A percentile compares a stretch with the other conserved stretches of the same genome.
Conservation (phyloP, 2,329 filamentous ascomycete species). For the Penicillium nordicum region DNA sequence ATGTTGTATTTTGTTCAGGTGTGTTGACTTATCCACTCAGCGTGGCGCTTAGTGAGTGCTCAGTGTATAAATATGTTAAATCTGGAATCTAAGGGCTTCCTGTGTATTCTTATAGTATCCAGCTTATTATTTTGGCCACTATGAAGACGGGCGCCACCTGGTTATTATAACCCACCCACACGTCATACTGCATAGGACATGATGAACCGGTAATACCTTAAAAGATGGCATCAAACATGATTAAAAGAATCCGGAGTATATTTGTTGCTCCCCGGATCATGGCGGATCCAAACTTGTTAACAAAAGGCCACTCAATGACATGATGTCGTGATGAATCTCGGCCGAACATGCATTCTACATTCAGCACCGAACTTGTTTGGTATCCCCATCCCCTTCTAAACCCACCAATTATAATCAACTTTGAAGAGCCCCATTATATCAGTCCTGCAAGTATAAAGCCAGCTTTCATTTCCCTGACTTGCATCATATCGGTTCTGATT, state of each 20-base stretch:
- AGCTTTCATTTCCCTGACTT: background rate
- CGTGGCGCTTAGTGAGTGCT: background rate
- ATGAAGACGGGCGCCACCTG: background rate
- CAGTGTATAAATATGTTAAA: background rate
- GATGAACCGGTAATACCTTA: background rate
- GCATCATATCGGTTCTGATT: background rate
- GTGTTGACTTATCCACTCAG: background rate
- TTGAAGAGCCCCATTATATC: background rate
- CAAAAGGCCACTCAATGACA: background rate
- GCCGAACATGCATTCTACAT: background rate
- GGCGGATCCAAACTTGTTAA: background rate
- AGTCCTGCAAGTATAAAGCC: background rate
- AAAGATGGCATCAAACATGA: too few relatives aligned
- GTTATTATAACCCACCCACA: background rate
- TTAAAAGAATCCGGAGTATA: background rate
- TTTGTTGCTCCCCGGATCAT: background rate
- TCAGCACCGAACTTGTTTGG: background rate
- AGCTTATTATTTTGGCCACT: background rate
- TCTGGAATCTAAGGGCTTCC: background rate
- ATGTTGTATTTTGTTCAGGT: background rate
- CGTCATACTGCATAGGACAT: background rate
- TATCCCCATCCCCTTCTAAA: background rate
- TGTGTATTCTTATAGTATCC: background rate
- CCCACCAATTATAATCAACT: background rate
- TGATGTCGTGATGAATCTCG: background rate